Evolutionary conservation across 768 basidiomycete species (phyloP), one percentile per base, ranked within the genome.

Genomic region (Dacryopinax primogenitus): DNA sequence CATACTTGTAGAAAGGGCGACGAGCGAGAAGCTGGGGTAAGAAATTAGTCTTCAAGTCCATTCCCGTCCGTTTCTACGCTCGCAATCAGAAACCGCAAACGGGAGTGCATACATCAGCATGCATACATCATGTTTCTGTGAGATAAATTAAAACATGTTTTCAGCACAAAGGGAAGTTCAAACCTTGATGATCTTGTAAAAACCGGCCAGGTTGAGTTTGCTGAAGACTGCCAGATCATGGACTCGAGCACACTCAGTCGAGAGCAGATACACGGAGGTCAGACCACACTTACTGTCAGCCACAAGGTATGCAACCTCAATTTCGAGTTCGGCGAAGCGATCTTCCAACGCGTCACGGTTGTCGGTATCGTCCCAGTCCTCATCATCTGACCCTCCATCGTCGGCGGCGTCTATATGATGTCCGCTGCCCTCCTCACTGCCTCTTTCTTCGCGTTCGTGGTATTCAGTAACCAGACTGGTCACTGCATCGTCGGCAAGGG

Each of bases 121-220:
- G 75, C 80, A 69, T 70, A 93, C 92, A 73, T 96, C 93, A 74
- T 97, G 93, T 87, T 97, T 97, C 88, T 92, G 67, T 32, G 37
- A 36, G 30, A 21, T 45, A 32, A 64, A 32, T 58, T 64, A 41
- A 39, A 4, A 41, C 41, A 61, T 61, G 62, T 35, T 61, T 4
- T 41, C 18, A 33, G 62, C 33, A 16, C 33, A 6, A n/a, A n/a
- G 23, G 28, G 58, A 33, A 65, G 1, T 28, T 58, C 75, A 58
- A 66, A 87, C 89, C 82, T 98, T 97, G 67, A 97, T 79, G 67
- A 97, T 97, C 78, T 99, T 99, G 81, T 97, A 88, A 74, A 99
- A 99, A 11, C 96, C 96, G 0, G 96, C 97, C 71, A 97, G 93
- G 74, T 98, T 98, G 64, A 98, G 83, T 74, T 98, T 98, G 1